A percentile compares a stretch with the other conserved stretches of the same genome.
Conservation (phyloP, 2,329 filamentous ascomycete genomes). For the Exophiala sp. region DNA sequence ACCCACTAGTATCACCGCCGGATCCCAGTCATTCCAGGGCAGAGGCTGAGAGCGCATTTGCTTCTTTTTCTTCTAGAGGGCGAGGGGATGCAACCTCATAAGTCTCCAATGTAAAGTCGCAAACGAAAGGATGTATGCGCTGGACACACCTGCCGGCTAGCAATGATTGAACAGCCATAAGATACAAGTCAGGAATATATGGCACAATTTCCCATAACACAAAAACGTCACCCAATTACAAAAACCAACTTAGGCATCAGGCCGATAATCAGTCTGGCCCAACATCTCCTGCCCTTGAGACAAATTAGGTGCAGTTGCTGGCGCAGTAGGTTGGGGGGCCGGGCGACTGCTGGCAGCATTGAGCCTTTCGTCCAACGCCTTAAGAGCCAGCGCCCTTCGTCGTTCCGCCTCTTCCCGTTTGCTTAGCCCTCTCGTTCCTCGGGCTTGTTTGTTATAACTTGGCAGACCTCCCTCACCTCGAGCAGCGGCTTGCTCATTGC, state of each 20-base stretch:
- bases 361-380: constrained; percentile 85
- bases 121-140: too few species aligned
- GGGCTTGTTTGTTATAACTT: constrained; percentile 52
- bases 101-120: too few species aligned
- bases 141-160: too few species aligned
- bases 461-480: constrained; percentile 60
- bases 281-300: constrained; percentile 30
- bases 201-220: too few species aligned
- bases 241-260: constrained; percentile 33
- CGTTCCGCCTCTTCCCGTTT: constrained; percentile 90
- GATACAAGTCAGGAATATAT: too few species aligned
- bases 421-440: constrained; percentile 49
- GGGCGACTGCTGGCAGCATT: constrained; percentile 69
- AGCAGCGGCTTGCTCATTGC: constrained; percentile 66
- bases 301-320: constrained; percentile 28
- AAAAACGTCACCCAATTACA: not conserved
- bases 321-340: constrained; percentile 35
- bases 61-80: too few species aligned
- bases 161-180: too few species aligned
- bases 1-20: too few species aligned
- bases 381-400: constrained; percentile 80
- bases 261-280: constrained; percentile 42
- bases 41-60: too few species aligned
- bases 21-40: too few species aligned
- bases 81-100: too few species aligned